Percentiles rank a stretch among this genome's conserved stretches.
Conservation (phyloP, 2,329 filamentous ascomycete species). For the Apiospora marii region DNA sequence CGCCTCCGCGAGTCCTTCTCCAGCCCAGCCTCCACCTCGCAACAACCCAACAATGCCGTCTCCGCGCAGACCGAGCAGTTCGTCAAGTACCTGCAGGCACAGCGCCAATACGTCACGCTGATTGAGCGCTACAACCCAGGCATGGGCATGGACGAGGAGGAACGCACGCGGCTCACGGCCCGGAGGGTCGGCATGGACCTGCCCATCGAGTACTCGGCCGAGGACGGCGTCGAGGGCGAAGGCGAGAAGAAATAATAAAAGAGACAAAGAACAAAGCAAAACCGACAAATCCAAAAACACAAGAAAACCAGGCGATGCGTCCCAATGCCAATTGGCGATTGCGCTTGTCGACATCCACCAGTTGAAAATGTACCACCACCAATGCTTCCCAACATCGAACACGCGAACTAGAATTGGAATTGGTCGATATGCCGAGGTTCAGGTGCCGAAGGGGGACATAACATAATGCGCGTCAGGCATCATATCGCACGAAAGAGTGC, state of each 20-base stretch:
- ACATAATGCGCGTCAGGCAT: neutral
- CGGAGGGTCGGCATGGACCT: constrained; percentile 90
- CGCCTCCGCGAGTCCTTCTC: constrained; percentile 72
- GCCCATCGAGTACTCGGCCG: constrained; percentile 65
- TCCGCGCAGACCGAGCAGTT: constrained; percentile 84
- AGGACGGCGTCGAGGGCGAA: neutral
- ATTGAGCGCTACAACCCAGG: constrained; percentile 94
- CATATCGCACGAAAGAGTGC: neutral
- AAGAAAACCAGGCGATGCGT: neutral
- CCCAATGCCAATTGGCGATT: neutral
- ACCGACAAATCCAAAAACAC: neutral
- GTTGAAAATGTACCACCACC: neutral
- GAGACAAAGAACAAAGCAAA: neutral
- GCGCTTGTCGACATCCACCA: neutral
- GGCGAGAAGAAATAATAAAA: neutral
- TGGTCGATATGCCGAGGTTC: too few relatives aligned
- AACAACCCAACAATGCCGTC: constrained; percentile 57
- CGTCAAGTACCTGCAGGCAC: constrained; percentile 81
- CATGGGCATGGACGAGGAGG: constrained; percentile 85
- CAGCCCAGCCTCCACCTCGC: constrained; percentile 34
- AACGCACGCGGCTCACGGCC: constrained; percentile 83
- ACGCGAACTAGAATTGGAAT: neutral
- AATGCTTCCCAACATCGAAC: neutral
- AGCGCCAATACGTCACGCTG: constrained; percentile 81
- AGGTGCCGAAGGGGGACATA: neutral